phyloP scores from a whole-genome alignment of 1,284 basidiomycete species.

The Calocybe gambosa region DNA sequence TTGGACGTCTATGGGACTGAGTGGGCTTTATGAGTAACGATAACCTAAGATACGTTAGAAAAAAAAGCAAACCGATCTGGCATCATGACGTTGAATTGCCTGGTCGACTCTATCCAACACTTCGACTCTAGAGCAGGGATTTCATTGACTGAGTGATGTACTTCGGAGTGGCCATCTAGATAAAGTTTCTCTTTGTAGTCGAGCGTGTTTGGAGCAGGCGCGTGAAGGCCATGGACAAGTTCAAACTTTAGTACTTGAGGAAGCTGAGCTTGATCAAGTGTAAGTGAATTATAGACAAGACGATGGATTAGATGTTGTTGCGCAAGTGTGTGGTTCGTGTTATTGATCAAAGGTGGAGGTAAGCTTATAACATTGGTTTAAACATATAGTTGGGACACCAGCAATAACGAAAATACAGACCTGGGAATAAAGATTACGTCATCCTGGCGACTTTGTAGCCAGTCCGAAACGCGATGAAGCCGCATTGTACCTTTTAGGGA shows the following conservation, averaged over 20 bases:
- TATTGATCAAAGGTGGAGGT: slow-evolving; percentile 35
- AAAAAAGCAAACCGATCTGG: slow-evolving; percentile 45
- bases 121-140: slow-evolving; percentile 15
- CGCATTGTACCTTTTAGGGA: slow-evolving; percentile 43
- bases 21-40: neutral
- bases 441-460: slow-evolving; percentile 34
- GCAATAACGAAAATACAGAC: slow-evolving; percentile 28
- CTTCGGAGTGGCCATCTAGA: neutral
- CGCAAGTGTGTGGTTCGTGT: slow-evolving; percentile 26
- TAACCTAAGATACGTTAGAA: neutral
- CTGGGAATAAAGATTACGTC: slow-evolving; percentile 47
- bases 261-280: slow-evolving; percentile 9
- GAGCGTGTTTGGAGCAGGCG: neutral
- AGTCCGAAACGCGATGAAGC: slow-evolving; percentile 40
- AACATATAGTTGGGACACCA: neutral
- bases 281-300: slow-evolving; percentile 46
- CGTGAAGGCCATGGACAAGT: slow-evolving; percentile 20
- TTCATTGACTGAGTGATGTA: neutral
- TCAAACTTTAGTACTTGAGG: slow-evolving; percentile 32
- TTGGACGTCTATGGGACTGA: slow-evolving; percentile 47
- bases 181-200: neutral
- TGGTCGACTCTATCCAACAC: slow-evolving; percentile 30
- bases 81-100: slow-evolving; percentile 43
- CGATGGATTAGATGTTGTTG: slow-evolving; percentile 43
- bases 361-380: slow-evolving; percentile 34